phyloP scores from a whole-genome alignment of 169 alveolate species.

The Theileria orientalis region DNA sequence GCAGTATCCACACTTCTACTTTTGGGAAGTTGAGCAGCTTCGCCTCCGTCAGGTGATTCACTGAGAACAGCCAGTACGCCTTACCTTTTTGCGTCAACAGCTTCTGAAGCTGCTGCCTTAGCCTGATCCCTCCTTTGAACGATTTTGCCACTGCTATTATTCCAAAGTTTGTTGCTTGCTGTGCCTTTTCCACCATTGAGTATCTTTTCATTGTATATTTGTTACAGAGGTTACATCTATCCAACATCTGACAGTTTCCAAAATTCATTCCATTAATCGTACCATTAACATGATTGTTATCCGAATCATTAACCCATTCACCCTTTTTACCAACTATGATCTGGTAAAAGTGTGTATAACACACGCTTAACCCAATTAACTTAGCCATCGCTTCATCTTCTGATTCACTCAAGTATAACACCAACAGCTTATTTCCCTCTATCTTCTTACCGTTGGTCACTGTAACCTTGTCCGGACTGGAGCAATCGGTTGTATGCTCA shows the following conservation, averaged over 20 bases:
- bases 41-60: conserved; percentile 69
- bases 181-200: conserved; percentile 62
- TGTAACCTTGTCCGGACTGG: no score
- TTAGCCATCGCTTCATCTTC: neutral
- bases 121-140: conserved; percentile 24
- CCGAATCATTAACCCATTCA: neutral
- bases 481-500: no score
- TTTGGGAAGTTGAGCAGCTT: conserved; percentile 70
- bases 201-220: conserved; percentile 53
- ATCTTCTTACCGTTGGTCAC: no score
- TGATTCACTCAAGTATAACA: neutral
- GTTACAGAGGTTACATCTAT: conserved; percentile 13
- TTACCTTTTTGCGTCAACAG: conserved; percentile 50
- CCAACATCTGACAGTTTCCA: neutral
- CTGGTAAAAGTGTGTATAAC: no score
- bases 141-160: conserved; percentile 55
- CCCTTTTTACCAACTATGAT: no score
- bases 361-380: neutral
- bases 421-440: neutral
- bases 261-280: no score
- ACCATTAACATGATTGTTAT: no score
- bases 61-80: conserved; percentile 52
- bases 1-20: conserved; percentile 66
- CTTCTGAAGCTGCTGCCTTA: conserved; percentile 38
- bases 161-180: conserved; percentile 57